These are phyloP conservation scores for Diaporthe australafricana DNA, from an alignment of 2,329 filamentous ascomycete genomes.

Conservation along the genomic window DNA sequence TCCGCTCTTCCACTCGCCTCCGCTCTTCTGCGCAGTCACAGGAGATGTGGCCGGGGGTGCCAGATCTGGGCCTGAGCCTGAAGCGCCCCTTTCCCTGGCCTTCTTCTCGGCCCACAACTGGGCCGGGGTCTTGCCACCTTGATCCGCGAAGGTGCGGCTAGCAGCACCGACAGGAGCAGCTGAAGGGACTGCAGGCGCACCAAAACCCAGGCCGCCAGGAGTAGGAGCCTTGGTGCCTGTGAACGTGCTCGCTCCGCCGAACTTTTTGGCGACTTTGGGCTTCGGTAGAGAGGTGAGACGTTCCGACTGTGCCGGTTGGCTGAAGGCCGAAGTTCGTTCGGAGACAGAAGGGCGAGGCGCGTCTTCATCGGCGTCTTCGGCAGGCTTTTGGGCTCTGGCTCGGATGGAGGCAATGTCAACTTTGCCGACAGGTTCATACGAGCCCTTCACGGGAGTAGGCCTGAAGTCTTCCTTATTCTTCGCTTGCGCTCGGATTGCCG, in stretches of 20 bases:
- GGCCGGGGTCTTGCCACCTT: slow-evolving; percentile 95
- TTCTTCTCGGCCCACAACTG: slow-evolving; percentile 99
- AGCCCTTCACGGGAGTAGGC: slow-evolving; percentile 87
- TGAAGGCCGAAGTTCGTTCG: slow-evolving; percentile 83
- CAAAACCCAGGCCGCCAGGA: slow-evolving; percentile 74
- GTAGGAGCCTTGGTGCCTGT: slow-evolving; percentile 90
- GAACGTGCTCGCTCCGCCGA: slow-evolving; percentile 78
- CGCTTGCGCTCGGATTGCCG: slow-evolving; percentile 82
- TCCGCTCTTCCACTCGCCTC: slow-evolving; percentile 88
- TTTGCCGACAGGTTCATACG: slow-evolving; percentile 95
- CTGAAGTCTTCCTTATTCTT: slow-evolving; percentile 80
- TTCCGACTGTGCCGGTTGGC: slow-evolving; percentile 70
- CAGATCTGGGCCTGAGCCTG: slow-evolving; percentile 58
- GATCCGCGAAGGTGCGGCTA: slow-evolving; percentile 92
- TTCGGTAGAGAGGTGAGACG: slow-evolving; percentile 90
- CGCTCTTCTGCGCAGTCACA: slow-evolving; percentile 77
- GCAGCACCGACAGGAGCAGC: slow-evolving; percentile 79
- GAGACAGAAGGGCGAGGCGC: slow-evolving; percentile 70
- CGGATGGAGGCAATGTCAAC: slow-evolving; percentile 97
- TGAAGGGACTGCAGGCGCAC: slow-evolving; percentile 68
- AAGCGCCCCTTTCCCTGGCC: slow-evolving; percentile 76
- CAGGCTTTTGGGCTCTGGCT: slow-evolving; percentile 78
- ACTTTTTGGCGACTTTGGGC: slow-evolving; percentile 93
- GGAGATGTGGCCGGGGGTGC: slow-evolving; percentile 61
- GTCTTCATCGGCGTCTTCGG: slow-evolving; percentile 55